Evolutionary conservation across 768 basidiomycete species (phyloP).

Genomic region (Boletus subparvulus): DNA sequence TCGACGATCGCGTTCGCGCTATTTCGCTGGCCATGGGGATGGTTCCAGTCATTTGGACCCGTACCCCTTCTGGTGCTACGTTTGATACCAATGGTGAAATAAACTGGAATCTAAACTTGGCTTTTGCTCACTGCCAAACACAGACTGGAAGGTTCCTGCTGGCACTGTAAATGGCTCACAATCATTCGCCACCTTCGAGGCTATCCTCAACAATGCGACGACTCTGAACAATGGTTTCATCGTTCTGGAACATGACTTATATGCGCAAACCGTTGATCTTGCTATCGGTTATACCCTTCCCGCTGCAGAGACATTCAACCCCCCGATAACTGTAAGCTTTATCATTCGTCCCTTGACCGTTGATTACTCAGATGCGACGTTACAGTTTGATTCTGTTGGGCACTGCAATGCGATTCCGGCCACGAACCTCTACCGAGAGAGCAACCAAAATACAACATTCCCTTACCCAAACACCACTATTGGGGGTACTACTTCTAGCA

Average conservation of each 20-base stretch:
- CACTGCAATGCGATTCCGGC: slow-evolving; percentile 65
- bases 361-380: neutral
- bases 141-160: slow-evolving; percentile 87
- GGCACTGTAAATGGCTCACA: slow-evolving; percentile 67
- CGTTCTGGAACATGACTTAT: slow-evolving; percentile 87
- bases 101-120: neutral
- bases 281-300: slow-evolving; percentile 86
- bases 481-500: slow-evolving; percentile 6
- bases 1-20: slow-evolving; percentile 91
- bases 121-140: slow-evolving; percentile 11
- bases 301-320: slow-evolving; percentile 64
- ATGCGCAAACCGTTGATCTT: slow-evolving; percentile 81
- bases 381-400: slow-evolving; percentile 72
- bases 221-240: slow-evolving; percentile 72
- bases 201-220: slow-evolving; percentile 70
- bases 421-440: slow-evolving; percentile 80
- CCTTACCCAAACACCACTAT: slow-evolving; percentile 44
- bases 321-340: slow-evolving; percentile 57
- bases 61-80: slow-evolving; percentile 47
- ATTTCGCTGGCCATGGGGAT: slow-evolving; percentile 91
- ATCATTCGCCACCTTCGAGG: slow-evolving; percentile 66
- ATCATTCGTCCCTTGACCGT: neutral
- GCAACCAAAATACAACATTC: slow-evolving; percentile 69
- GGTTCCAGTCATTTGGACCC: slow-evolving; percentile 88
- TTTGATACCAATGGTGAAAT: slow-evolving; percentile 73